Percentiles rank a stretch among this genome's conserved stretches.
Conservation (phyloP, 2,329 filamentous ascomycete species). For the Fusarium burgessii region DNA sequence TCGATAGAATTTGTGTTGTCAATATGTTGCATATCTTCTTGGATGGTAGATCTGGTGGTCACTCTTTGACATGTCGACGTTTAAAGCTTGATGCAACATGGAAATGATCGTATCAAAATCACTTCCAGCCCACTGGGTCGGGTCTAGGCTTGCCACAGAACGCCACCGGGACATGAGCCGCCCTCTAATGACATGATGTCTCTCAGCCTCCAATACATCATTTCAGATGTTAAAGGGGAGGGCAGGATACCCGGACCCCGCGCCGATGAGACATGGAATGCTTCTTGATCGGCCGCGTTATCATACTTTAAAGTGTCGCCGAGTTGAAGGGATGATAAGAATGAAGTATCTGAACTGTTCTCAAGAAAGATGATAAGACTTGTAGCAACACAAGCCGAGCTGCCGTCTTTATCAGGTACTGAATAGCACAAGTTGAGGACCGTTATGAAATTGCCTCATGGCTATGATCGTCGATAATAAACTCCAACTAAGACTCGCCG, state of each 20-base stretch:
- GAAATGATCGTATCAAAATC: background rate
- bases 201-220: background rate
- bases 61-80: background rate
- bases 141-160: background rate
- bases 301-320: background rate
- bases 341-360: background rate
- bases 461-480: too few relatives aligned
- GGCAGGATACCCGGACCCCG: background rate
- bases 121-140: background rate
- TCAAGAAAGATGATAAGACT: background rate
- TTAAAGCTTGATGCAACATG: background rate
- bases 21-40: too few relatives aligned
- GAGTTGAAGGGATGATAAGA: background rate
- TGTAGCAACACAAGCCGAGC: background rate
- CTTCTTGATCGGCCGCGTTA: background rate
- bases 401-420: background rate
- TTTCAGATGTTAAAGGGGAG: background rate
- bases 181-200: background rate
- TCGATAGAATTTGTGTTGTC: too few relatives aligned
- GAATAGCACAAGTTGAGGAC: background rate
- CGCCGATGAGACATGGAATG: background rate
- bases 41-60: fast-evolving
- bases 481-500: background rate
- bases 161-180: background rate
- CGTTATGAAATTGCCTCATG: constrained; percentile 3